phyloP scores from a whole-genome alignment of 768 basidiomycete species.

The Hortiboletus campestris region DNA sequence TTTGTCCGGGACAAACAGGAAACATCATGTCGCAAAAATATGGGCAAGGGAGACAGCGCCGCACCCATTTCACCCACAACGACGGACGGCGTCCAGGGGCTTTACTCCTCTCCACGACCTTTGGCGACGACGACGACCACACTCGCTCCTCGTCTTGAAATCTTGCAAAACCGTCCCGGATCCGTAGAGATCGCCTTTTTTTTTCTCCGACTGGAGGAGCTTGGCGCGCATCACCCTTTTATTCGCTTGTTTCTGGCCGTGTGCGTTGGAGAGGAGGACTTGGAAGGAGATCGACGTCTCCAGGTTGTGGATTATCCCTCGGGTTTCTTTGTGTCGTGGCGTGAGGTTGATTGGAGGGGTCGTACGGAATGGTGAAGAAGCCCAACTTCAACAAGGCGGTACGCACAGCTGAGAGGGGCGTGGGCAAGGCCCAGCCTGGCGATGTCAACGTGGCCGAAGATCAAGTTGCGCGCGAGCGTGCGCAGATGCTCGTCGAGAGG shows the following conservation, averaged over 20 bases:
- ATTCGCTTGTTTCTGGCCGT: background rate
- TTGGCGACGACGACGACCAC: background rate
- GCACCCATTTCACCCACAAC: slow-evolving; percentile 27
- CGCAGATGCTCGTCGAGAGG: slow-evolving; percentile 53
- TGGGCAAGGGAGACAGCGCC: slow-evolving; percentile 21
- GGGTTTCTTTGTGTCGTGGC: background rate
- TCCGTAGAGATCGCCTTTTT: slow-evolving; percentile 56
- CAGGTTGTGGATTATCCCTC: background rate
- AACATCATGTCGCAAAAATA: slow-evolving; percentile 39
- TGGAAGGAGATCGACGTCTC: background rate
- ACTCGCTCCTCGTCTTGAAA: slow-evolving; percentile 47
- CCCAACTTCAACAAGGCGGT: slow-evolving; percentile 12
- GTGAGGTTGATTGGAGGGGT: slow-evolving; percentile 1
- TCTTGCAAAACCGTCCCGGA: slow-evolving; percentile 59
- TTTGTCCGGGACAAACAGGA: slow-evolving; percentile 34
- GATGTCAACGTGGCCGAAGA: slow-evolving; percentile 14
- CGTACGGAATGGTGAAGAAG: slow-evolving; percentile 23
- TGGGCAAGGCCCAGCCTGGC: background rate
- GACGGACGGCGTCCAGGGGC: slow-evolving; percentile 14
- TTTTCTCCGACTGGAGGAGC: background rate
- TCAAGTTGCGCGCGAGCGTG: slow-evolving; percentile 36
- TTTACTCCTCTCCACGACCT: background rate
- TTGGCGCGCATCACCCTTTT: background rate
- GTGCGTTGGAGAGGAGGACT: background rate
- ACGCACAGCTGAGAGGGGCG: background rate